Percentiles rank a stretch among this genome's conserved stretches.
phyloP scores from a whole-genome alignment of 1,284 basidiomycete species.

The Boletus hoseneyae region DNA sequence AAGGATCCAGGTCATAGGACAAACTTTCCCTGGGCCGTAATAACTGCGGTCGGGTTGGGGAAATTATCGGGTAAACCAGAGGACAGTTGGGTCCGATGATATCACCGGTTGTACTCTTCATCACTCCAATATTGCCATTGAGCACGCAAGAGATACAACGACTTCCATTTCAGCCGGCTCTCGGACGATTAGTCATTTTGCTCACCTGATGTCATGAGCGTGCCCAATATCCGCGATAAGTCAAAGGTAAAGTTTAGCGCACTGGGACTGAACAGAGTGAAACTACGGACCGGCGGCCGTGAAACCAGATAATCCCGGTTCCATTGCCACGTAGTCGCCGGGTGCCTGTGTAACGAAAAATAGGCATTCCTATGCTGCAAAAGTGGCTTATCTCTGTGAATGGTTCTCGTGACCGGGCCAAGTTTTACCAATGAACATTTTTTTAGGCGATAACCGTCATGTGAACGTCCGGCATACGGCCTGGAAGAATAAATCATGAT shows the following conservation, averaged over 20 bases:
- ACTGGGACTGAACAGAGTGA: conserved; percentile 60
- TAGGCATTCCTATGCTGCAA: conserved; percentile 54
- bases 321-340: conserved; percentile 55
- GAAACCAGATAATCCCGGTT: conserved; percentile 62
- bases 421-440: conserved; percentile 34
- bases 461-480: too few species aligned
- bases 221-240: conserved; percentile 62
- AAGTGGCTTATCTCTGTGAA: background rate
- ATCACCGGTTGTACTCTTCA: conserved; percentile 47
- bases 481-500: background rate
- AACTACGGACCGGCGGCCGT: conserved; percentile 72
- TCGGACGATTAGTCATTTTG: background rate
- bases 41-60: too few species aligned
- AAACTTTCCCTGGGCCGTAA: conserved; percentile 18
- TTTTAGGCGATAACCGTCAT: background rate
- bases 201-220: conserved; percentile 56
- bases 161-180: conserved; percentile 17
- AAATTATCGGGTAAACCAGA: too few species aligned
- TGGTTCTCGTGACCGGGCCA: conserved; percentile 34
- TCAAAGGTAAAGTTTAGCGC: conserved; percentile 72
- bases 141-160: conserved; percentile 36
- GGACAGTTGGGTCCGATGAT: conserved; percentile 36
- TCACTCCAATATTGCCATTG: conserved; percentile 38
- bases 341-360: conserved; percentile 69
- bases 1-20: conserved; percentile 22